These are phyloP conservation scores for Sedum album DNA, from an alignment of 164 flowering plant species.

Conservation along the genomic window DNA sequence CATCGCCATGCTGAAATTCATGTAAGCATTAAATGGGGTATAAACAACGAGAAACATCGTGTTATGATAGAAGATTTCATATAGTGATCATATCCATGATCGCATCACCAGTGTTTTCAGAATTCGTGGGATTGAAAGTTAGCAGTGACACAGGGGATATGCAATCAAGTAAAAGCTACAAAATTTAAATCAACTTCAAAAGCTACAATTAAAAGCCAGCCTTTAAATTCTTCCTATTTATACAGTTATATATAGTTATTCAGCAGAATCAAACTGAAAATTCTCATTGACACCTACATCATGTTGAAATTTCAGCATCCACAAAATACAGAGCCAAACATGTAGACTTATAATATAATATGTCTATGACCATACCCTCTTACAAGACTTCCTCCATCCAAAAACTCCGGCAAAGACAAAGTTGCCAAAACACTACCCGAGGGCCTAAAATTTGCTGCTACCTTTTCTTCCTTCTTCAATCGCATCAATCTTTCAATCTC, in stretches of 20 bases:
- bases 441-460: conserved; percentile 44
- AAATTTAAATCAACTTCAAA: too few species aligned
- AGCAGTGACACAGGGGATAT: neutral
- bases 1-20: conserved; percentile 71
- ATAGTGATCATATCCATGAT: neutral
- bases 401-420: conserved; percentile 70
- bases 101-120: neutral
- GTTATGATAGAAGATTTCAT: neutral
- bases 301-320: too few species aligned
- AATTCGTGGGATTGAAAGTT: neutral
- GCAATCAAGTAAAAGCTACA: neutral
- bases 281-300: neutral
- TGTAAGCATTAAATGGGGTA: neutral
- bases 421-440: conserved; percentile 64
- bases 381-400: conserved; percentile 70
- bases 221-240: neutral
- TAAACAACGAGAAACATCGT: neutral
- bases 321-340: neutral
- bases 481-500: conserved; percentile 70
- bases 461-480: conserved; percentile 55
- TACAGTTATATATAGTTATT: too few species aligned
- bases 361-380: conserved; percentile 42
- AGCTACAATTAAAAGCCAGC: neutral
- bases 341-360: neutral
- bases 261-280: neutral